A percentile compares a stretch with the other conserved stretches of the same genome.
These are phyloP conservation scores for Globisporangium recalcitrans DNA, from an alignment of 352 stramenopile species.

Conservation along the genomic window DNA sequence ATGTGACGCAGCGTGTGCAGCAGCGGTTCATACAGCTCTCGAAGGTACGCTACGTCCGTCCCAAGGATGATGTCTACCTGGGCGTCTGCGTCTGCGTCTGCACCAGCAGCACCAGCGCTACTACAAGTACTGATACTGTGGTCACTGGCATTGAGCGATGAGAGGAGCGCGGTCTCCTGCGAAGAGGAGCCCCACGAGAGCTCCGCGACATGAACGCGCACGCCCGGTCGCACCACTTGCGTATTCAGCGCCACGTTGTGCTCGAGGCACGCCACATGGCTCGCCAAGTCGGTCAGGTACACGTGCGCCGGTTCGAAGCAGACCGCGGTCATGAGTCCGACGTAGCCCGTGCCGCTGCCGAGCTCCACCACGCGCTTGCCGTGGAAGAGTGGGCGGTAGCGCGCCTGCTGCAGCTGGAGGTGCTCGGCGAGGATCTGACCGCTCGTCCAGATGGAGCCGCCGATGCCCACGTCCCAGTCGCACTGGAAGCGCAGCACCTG, in stretches of 20 bases:
- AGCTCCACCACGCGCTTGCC: conserved; percentile 67
- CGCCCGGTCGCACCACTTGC: conserved; percentile 17
- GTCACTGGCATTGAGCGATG: background rate
- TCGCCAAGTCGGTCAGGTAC: conserved; percentile 60
- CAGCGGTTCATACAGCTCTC: conserved; percentile 71
- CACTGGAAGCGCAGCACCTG: conserved; percentile 60
- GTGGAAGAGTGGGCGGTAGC: conserved; percentile 49
- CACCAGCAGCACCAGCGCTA: background rate
- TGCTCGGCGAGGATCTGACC: conserved; percentile 64
- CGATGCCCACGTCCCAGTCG: conserved; percentile 78
- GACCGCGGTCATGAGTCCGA: conserved; percentile 56
- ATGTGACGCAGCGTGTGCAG: conserved; percentile 55
- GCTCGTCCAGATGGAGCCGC: conserved; percentile 80
- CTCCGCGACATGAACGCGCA: conserved; percentile 52
- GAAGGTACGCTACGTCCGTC: conserved; percentile 75
- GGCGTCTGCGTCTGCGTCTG: conserved; percentile 6
- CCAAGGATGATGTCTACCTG: conserved; percentile 71
- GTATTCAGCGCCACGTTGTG: conserved; percentile 56
- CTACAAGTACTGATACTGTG: background rate
- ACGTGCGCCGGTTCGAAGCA: conserved; percentile 58
- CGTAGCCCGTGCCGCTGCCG: conserved; percentile 72
- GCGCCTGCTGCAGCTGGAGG: conserved; percentile 42
- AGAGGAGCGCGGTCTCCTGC: conserved; percentile 44
- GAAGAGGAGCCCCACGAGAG: conserved; percentile 44
- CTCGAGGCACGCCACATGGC: conserved; percentile 51